phyloP scores from a whole-genome alignment of 352 stramenopile genomes.

The Phytophthora litchii region DNA sequence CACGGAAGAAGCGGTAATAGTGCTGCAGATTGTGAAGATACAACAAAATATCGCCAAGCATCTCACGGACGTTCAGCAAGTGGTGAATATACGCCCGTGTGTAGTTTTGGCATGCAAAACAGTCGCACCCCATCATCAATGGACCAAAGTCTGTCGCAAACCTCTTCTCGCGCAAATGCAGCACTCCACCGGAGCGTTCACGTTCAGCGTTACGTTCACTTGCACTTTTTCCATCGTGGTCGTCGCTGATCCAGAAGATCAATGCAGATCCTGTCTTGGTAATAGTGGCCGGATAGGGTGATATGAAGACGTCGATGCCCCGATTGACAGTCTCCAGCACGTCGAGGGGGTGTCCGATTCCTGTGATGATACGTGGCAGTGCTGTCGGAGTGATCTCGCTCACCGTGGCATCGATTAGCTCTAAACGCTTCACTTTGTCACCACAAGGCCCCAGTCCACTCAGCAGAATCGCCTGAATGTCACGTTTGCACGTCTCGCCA shows the following conservation, averaged over 20 bases:
- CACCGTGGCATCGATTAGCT: conserved; percentile 55
- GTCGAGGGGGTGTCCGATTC: conserved; percentile 69
- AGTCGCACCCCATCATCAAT: conserved; percentile 66
- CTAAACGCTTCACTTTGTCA: conserved; percentile 40
- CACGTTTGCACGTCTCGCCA: conserved; percentile 68
- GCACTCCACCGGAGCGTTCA: conserved; percentile 49
- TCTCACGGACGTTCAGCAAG: conserved; percentile 92
- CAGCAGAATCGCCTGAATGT: conserved; percentile 70
- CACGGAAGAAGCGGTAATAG: conserved; percentile 75
- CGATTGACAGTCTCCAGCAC: conserved; percentile 56
- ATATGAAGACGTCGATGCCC: conserved; percentile 76
- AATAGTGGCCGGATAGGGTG: conserved; percentile 57
- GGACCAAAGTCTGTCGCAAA: conserved; percentile 71
- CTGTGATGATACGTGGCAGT: conserved; percentile 67
- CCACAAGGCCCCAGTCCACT: conserved; percentile 61
- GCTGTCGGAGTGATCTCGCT: conserved; percentile 36
- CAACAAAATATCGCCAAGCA: conserved; percentile 91
- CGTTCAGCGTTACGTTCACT: conserved; percentile 26
- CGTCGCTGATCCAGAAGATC: conserved; percentile 65
- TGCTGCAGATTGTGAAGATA: conserved; percentile 89
- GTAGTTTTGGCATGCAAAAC: conserved; percentile 78
- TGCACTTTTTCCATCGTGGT: conserved; percentile 19
- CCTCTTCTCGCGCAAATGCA: conserved; percentile 71
- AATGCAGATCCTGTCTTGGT: conserved; percentile 58
- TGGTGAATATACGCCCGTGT: conserved; percentile 93